Base-by-base conservation (phyloP, 1,139 yeast species). In the Sugiyamaella grinbergsii region DNA sequence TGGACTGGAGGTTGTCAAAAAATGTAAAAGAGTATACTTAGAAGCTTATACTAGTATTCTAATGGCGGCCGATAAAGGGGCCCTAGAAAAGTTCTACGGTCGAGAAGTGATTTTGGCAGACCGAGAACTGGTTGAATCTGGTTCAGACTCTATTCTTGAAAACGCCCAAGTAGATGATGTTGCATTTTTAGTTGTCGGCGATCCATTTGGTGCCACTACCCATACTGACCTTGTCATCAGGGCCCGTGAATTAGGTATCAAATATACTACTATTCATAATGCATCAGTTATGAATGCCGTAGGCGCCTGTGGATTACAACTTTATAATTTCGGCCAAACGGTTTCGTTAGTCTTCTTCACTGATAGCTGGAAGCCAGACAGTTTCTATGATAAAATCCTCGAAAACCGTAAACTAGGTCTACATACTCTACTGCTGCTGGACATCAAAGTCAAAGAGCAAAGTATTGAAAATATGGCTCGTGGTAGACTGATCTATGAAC, bases 201-300 rank as follows among this genome's bases (percentile, higher is more conserved):
- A 93, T 67, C 96, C 95, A 31, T 91, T 89, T 67, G 98, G 98
- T 29, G 98, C 98, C 38, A 93, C 98, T 4, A 93, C 98, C 0
- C 98, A 93, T 69, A 89, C 97, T 0, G 98, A 93, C 71, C 77
- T 93, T 58, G 89, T 90, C 36, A 79, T 93, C 53, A 77, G 98
- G 62, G 98, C 98, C 31, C 79, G 95, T 60, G 95, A 87, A 68
- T 75, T 83, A 56, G 81, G 81, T 1, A 88, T 93, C 64, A 74
- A 78, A 51, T 89, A 87, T 41, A 94, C 87, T 64, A 80, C 87
- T 46, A 81, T 93, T 53, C 98, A 93, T 71, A 93, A 93, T 69
- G 98, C 98, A 2, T 87, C 96, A 20, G 95, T 93, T 19, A 90
- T 93, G 97, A 93, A 93, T 67, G 98, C 98, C 0, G 95, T 93